These are phyloP conservation scores for Globisporangium emineosum DNA, from an alignment of 352 stramenopile genomes.

Conservation along the genomic window DNA sequence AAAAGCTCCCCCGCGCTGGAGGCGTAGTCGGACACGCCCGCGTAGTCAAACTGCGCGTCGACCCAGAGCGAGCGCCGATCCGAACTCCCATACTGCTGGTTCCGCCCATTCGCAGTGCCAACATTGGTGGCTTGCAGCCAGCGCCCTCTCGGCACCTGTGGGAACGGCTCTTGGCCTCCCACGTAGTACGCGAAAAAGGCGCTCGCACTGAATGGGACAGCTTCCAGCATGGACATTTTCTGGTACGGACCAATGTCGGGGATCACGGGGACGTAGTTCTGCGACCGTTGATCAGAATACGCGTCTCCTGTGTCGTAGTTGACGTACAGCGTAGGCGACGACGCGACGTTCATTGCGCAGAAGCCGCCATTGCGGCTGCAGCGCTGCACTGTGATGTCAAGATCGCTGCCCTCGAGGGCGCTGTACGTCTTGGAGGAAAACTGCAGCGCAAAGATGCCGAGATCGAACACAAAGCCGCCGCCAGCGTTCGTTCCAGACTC, in stretches of 20 bases:
- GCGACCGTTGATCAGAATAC: slow-evolving; percentile 48
- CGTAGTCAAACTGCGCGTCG: slow-evolving; percentile 86
- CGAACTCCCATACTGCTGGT: slow-evolving; percentile 89
- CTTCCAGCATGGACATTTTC: slow-evolving; percentile 61
- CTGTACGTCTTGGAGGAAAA: slow-evolving; percentile 72
- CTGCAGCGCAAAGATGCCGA: slow-evolving; percentile 86
- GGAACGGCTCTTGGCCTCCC: slow-evolving; percentile 72
- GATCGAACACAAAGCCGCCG: slow-evolving; percentile 90
- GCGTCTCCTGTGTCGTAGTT: slow-evolving; percentile 77
- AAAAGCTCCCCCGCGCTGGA: slow-evolving; percentile 57
- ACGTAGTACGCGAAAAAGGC: slow-evolving; percentile 61
- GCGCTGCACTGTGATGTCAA: slow-evolving; percentile 73
- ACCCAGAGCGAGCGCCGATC: slow-evolving; percentile 78
- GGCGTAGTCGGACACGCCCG: slow-evolving; percentile 87
- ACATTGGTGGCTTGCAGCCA: slow-evolving; percentile 57
- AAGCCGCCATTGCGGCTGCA: slow-evolving; percentile 48
- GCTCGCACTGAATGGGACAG: slow-evolving; percentile 31
- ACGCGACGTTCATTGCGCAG: slow-evolving; percentile 60
- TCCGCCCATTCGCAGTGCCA: slow-evolving; percentile 84
- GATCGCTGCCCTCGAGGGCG: slow-evolving; percentile 83
- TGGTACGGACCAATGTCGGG: slow-evolving; percentile 54
- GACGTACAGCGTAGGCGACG: slow-evolving; percentile 47
- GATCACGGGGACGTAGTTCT: slow-evolving; percentile 45
- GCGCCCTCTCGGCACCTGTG: slow-evolving; percentile 54
- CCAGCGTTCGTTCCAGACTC: slow-evolving; percentile 89